Evolutionary conservation across 176 grass and related monocot genomes (phyloP), one percentile per base, ranked within the genome.

Genomic region (Carex cristatella): DNA sequence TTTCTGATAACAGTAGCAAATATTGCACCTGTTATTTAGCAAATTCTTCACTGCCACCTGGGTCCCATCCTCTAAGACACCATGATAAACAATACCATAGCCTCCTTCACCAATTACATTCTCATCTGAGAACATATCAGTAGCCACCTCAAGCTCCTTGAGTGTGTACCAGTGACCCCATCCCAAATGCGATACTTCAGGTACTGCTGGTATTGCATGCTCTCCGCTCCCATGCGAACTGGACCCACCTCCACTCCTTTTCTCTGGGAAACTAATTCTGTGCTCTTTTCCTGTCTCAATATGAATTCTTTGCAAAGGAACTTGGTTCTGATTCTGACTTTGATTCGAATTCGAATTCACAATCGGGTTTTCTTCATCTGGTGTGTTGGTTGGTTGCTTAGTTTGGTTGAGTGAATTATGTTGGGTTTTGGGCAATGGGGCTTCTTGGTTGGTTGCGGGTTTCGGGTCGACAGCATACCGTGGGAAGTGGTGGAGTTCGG

Each of bases 141-240:
- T 98, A 7, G 95, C 95, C n/a, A 57, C 86, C 83, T 93, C 91
- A 38, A 98, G 92, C 91, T 98, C 95, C 86, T 92, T 90, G 79
- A 98, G 95, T 4, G 95, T 91, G 89, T 94, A 98, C 95, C 95
- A 94, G 80, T 93, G 93, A 68, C 95, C 95, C 95, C 93, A 94
- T 5, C 91, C 95, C 13, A 98, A 86, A 86, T 94, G 92, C 0
- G 95, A 93, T 7, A 98, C 93, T 84, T 93, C 91, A 1, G 93
- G 89, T 49, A 90, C 92, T 32, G 83, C 80, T 3, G 94, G 92
- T 11, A 83, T 73, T 66, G 91, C 85, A 76, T 87, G 86, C 87
- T 97, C 94, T 38, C 92, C 94, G 65, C 94, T 94, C 10, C 90
- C 94, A 42, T 91, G 94, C 72, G 92, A 94, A n/a, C 90, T 94